Evolutionary conservation across 1,284 basidiomycete genomes (phyloP), one percentile per base, ranked within the genome.

Genomic region (Moesziomyces sp.): DNA sequence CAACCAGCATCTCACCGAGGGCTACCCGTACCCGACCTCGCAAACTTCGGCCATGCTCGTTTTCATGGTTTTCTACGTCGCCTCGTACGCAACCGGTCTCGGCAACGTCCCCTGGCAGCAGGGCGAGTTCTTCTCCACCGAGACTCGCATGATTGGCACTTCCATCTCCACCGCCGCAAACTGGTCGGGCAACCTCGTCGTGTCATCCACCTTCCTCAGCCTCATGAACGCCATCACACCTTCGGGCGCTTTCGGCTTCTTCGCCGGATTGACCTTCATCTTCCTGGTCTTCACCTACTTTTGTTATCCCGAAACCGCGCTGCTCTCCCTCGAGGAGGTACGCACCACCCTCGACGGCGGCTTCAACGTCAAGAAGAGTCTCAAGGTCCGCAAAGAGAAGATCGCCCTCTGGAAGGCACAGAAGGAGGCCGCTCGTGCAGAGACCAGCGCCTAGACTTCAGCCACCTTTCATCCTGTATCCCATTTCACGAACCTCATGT

Each of bases 41-140:
- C 91, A 89, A 88, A 89, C 91, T 3, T 87, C 88, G 0, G 85
- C 91, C 58, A 90, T 93, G n/a, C 85, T 93, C 19, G 76, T 90
- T 19, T 89, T 90, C 24, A 93, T 93, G 91, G 89, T 93, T 68
- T 81, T 91, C 71, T 94, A 91, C 84, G 91, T 93, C 28, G 91
- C 91, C 1, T 91, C 90, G 7, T 94, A 93, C 80, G 92, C 91
- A 0, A 77, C 78, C 10, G 84, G 84, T 45, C 79, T 83, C 9
- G 89, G 89, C 9, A 93, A 93, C 79, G 90, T 93, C 0, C 92
- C 92, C 0, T 93, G 92, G 92, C 91, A 93, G 79, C 92, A 93
- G 82, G 91, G 91, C 65, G 92, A 93, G 82, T 87, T 93, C 26
- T 93, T 93, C 85, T 87, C 81, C 5, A 77, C 84, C 28, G 81